phyloP scores from a whole-genome alignment of 441 rosid species.

The Jatropha podagrica region DNA sequence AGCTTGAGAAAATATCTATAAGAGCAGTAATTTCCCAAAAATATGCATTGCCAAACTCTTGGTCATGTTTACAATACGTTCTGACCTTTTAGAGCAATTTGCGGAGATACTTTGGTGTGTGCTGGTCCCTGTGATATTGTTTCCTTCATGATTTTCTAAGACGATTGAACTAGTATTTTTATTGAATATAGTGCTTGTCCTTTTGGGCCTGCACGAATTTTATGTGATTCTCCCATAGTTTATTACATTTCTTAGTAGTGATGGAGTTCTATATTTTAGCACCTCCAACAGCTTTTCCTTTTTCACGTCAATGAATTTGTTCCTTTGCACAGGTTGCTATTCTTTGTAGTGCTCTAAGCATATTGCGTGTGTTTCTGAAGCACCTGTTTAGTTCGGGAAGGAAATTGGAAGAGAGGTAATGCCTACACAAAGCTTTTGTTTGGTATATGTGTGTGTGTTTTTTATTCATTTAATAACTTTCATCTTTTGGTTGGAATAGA shows the following conservation, averaged over 20 bases:
- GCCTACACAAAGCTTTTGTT: not conserved
- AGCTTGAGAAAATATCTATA: too few relatives aligned
- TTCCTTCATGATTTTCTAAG: not conserved
- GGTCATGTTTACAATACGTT: not conserved
- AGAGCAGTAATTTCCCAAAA: not conserved
- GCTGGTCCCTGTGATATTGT: not conserved
- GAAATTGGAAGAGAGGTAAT: slow-evolving; percentile 57
- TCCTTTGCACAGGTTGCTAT: slow-evolving; percentile 53
- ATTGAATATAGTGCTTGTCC: slow-evolving; percentile 1
- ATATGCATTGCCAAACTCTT: slow-evolving; percentile 1
- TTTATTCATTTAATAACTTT: slow-evolving; percentile 6
- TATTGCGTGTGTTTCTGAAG: slow-evolving; percentile 63
- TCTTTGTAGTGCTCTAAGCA: slow-evolving; percentile 55
- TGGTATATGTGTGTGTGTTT: not conserved
- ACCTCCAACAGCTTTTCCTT: not conserved
- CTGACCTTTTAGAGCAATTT: not conserved
- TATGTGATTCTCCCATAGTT: not conserved
- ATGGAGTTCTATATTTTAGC: not conserved
- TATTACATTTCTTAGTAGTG: not conserved
- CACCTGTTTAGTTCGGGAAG: slow-evolving; percentile 50
- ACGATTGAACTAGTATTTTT: not conserved
- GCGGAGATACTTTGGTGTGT: too few relatives aligned
- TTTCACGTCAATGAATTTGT: not conserved
- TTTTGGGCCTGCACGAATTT: not conserved
- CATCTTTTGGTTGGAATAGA: slow-evolving; percentile 5